These are phyloP conservation scores for Eleusine indica DNA, from an alignment of 176 grass and related monocot species.

Conservation along the genomic window DNA sequence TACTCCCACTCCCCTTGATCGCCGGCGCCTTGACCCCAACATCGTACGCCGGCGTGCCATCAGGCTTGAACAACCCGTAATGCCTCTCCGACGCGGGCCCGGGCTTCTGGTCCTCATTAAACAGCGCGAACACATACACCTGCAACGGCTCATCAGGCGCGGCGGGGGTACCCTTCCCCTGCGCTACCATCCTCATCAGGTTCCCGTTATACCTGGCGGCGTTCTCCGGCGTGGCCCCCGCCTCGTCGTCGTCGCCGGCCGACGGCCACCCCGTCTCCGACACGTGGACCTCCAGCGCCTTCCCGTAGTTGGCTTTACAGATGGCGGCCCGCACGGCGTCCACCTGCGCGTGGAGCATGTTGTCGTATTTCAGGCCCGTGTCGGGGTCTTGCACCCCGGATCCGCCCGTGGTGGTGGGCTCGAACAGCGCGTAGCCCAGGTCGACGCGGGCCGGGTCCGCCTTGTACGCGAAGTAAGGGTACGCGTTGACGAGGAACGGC, in stretches of 20 bases:
- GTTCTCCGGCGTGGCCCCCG: constrained; percentile 75
- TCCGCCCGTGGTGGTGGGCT: constrained; percentile 33
- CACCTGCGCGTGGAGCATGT: constrained; percentile 94
- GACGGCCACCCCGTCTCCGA: constrained; percentile 98
- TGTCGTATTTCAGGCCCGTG: constrained; percentile 69
- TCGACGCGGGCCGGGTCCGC: constrained; percentile 59
- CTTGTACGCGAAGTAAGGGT: constrained; percentile 96
- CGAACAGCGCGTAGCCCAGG: constrained; percentile 78
- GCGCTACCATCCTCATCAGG: constrained; percentile 67
- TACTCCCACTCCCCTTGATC: constrained; percentile 25
- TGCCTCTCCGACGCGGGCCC: constrained; percentile 81
- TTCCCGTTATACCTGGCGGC: constrained; percentile 80
- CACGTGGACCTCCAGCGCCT: constrained; percentile 61
- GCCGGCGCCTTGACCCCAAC: constrained; percentile 46
- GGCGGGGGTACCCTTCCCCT: constrained; percentile 75
- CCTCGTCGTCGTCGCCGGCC: constrained; percentile 66
- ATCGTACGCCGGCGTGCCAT: constrained; percentile 78
- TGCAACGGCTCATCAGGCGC: constrained; percentile 56
- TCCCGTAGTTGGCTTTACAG: constrained; percentile 48
- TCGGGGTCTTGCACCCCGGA: constrained; percentile 54
- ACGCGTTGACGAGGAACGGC: constrained; percentile 90
- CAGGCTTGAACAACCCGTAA: constrained; percentile 84
- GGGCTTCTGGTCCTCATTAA: constrained; percentile 91
- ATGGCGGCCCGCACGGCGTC: constrained; percentile 82
- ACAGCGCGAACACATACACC: constrained; percentile 91